phyloP scores from a whole-genome alignment of 2,329 filamentous ascomycete genomes.

The Aspergillus viridinutans region DNA sequence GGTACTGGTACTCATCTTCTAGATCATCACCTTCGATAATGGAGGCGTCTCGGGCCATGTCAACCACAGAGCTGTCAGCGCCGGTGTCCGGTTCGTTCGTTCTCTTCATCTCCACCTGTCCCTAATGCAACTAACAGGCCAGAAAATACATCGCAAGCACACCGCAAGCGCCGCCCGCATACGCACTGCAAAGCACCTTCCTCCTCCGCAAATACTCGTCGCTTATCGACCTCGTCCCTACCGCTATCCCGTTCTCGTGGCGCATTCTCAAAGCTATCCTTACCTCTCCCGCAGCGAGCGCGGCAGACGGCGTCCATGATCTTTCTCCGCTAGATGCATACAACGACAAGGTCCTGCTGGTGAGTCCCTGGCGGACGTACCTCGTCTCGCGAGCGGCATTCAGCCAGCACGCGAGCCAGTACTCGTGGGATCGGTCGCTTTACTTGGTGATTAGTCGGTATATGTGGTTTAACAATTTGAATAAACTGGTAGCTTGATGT shows the following conservation, averaged over 20 bases:
- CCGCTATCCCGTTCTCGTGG: constrained; percentile 32
- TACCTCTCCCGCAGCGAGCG: background rate
- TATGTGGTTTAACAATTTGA: constrained; percentile 38
- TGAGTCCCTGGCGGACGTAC: constrained; percentile 37
- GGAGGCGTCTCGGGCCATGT: constrained; percentile 40
- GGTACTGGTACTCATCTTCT: background rate
- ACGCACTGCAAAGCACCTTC: constrained; percentile 34
- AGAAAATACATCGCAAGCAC: constrained; percentile 23
- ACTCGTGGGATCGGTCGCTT: constrained; percentile 40
- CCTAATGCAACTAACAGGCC: background rate
- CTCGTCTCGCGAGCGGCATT: constrained; percentile 35
- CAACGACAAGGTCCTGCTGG: constrained; percentile 30
- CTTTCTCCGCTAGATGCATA: constrained; percentile 5
- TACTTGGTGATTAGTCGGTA: constrained; percentile 41
- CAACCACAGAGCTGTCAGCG: constrained; percentile 40
- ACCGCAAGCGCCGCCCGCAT: constrained; percentile 31
- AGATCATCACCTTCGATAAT: constrained; percentile 42
- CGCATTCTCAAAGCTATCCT: constrained; percentile 18
- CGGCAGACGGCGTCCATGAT: background rate
- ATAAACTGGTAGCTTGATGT: constrained; percentile 2
- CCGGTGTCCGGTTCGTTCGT: constrained; percentile 37
- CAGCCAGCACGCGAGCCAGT: constrained; percentile 37
- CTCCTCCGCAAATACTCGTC: constrained; percentile 39
- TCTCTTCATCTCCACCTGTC: background rate
- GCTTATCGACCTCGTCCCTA: constrained; percentile 36